phyloP scores from a whole-genome alignment of 202 grass and related monocot genomes.

The Hordeum pubiflorum region DNA sequence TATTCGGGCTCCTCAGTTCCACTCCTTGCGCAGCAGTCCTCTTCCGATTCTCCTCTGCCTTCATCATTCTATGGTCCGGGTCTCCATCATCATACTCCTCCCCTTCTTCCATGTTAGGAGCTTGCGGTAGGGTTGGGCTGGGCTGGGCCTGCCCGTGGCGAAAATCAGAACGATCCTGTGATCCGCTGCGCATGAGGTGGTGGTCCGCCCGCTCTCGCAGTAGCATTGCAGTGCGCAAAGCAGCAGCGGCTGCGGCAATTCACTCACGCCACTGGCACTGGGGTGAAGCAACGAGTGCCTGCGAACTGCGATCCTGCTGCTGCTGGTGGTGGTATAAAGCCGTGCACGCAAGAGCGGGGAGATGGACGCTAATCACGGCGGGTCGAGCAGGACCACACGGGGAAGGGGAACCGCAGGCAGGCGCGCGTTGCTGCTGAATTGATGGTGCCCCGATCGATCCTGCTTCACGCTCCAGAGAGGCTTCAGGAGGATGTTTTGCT shows the following conservation, averaged over 20 bases:
- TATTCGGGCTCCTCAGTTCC: too few species aligned
- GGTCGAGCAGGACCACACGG: neutral
- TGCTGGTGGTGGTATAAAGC: neutral
- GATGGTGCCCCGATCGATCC: neutral
- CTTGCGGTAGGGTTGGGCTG: neutral
- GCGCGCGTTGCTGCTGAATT: neutral
- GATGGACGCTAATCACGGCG: neutral
- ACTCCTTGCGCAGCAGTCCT: too few species aligned
- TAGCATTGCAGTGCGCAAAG: neutral
- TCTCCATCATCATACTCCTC: too few species aligned
- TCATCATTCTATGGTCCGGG: too few species aligned
- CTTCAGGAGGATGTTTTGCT: neutral
- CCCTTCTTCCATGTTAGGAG: too few species aligned
- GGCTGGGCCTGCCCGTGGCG: neutral
- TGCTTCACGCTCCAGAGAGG: neutral
- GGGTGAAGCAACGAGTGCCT: neutral
- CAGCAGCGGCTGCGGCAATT: neutral
- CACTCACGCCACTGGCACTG: neutral
- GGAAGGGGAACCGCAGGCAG: neutral
- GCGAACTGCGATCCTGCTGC: neutral
- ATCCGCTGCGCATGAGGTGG: neutral
- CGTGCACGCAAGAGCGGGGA: neutral
- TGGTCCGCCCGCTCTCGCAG: neutral
- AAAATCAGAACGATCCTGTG: conserved; percentile 19
- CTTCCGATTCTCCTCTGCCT: too few species aligned